Evolutionary conservation across 2,329 filamentous ascomycete species (phyloP), one percentile per base, ranked within the genome.

Genomic region (Rhinocladiella similis): DNA sequence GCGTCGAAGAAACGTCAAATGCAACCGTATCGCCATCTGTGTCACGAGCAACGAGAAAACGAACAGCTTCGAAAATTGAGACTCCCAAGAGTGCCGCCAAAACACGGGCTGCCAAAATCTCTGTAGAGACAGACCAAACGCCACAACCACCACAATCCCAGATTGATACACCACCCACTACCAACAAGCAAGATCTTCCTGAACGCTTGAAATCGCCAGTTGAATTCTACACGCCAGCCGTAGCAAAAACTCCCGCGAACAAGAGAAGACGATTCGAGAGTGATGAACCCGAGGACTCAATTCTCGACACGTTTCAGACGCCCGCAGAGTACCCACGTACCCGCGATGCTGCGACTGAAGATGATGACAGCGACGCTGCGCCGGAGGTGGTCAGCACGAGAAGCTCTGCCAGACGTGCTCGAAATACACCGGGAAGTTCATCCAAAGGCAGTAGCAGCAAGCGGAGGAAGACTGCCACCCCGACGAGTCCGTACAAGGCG

Each of bases 201-300:
- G 16, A 45, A 16, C 46, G 45, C 16, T 45, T 16, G 18, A 54
- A 48, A 27, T 13, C 36, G 13, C 6, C 54, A 13, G 50, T 39
- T 6, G 27, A 48, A 47, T 46, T 25, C 46, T 36, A 25, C 25
- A 29, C 35, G 2, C 19, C 42, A 22, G 19, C 27, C 3, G n/a
- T 25, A 22, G 29, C 41, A 7, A 38, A 42, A 12, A 43, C 50
- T 27, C 35, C 47, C 9, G 36, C 42, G 10, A 53, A 57, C 18
- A 58, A 50, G 47, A 56, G 60, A 18, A 57, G 46, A 47, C 53
- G 56, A 5, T 63, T 59, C 35, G 42, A 27, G 14, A 61, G 59
- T 50, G 48, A 56, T 22, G 59, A 59, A 3, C 41, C 18, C 6
- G 36, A 54, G 9, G 59, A 59, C 12, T 39, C 12, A 5, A 39